Conservation (phyloP, 129 eudicot genomes). For the Helianthus annuus region DNA sequence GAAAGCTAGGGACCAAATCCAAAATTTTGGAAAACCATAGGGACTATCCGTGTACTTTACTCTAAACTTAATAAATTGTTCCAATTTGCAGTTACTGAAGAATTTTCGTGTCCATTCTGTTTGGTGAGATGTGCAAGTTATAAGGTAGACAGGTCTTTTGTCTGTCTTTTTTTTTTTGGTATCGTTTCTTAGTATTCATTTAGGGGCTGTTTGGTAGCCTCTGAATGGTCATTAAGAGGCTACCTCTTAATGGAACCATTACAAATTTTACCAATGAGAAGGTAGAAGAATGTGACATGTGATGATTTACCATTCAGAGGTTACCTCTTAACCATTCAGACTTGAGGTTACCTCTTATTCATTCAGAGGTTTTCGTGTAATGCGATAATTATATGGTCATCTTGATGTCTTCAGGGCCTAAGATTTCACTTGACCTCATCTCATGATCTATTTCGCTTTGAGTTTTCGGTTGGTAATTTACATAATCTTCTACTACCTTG, state of each 20-base stretch:
- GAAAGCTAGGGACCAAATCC: too few relatives aligned
- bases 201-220: too few relatives aligned
- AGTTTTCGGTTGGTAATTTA: constrained; percentile 80
- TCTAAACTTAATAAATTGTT: constrained; percentile 14
- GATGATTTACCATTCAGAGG: too few relatives aligned
- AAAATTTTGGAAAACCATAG: too few relatives aligned
- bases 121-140: constrained; percentile 85
- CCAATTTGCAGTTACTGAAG: constrained; percentile 78
- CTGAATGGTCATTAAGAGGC: too few relatives aligned
- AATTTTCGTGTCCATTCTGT: constrained; percentile 91
- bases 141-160: constrained; percentile 46
- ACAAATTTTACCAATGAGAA: too few relatives aligned
- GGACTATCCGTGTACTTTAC: too few relatives aligned
- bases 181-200: constrained; percentile 16
- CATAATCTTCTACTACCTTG: constrained; percentile 13
- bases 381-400: background rate
- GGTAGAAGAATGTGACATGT: too few relatives aligned
- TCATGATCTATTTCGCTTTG: constrained; percentile 85
- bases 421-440: constrained; percentile 71
- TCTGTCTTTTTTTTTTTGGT: constrained; percentile 11
- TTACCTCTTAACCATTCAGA: too few relatives aligned
- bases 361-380: constrained; percentile 7
- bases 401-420: constrained; percentile 58
- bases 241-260: too few relatives aligned
- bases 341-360: too few relatives aligned